phyloP scores from a whole-genome alignment of 2,329 filamentous ascomycete genomes.

The Ascochyta koolunga region DNA sequence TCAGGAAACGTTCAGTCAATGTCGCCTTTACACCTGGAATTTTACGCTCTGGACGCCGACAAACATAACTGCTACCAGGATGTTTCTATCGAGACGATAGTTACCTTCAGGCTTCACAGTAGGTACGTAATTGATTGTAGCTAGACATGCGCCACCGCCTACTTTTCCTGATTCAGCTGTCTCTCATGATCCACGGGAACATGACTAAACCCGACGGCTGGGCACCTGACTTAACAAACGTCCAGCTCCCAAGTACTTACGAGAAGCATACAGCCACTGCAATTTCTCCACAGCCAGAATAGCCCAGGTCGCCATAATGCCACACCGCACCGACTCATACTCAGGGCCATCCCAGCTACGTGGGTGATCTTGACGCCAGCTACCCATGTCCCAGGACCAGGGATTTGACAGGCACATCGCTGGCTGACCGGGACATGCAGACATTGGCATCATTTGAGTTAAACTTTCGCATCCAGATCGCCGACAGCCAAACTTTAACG shows the following conservation, averaged over 20 bases:
- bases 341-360: background rate
- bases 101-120: no score
- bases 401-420: constrained; percentile 22
- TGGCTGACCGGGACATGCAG: constrained; percentile 20
- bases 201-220: background rate
- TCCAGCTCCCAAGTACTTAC: background rate
- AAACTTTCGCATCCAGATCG: background rate
- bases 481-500: background rate
- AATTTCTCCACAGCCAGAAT: background rate
- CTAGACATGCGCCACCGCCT: no score
- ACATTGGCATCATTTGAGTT: constrained; percentile 3
- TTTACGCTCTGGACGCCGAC: background rate
- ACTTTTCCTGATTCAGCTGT: background rate
- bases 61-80: background rate
- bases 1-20: background rate
- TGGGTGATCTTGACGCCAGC: background rate
- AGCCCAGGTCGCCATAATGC: constrained; percentile 6
- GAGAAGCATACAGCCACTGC: background rate
- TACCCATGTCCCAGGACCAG: constrained; percentile 21
- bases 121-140: no score
- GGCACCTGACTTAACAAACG: background rate
- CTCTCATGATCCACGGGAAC: background rate
- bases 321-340: background rate
- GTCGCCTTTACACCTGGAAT: background rate
- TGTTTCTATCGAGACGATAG: no score